Conservation (phyloP, 305 asterid genomes). For the Fraxinus platypoda region DNA sequence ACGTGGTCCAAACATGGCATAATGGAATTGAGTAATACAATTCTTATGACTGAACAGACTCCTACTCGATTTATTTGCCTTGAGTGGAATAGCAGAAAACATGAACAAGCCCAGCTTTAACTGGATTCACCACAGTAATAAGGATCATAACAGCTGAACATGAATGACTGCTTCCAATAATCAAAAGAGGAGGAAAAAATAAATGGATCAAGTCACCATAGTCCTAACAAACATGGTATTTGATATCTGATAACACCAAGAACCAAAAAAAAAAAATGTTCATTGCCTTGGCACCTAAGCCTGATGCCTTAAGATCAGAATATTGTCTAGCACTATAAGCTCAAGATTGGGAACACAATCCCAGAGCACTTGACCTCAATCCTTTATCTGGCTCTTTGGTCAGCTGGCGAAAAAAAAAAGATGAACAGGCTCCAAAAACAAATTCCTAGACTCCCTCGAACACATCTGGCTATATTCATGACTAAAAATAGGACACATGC, state of each 20-base stretch:
- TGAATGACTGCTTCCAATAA: not conserved
- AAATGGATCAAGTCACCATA: not conserved
- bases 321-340: not conserved
- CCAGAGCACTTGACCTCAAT: not conserved
- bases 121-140: not conserved
- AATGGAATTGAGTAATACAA: not conserved
- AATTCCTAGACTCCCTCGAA: not conserved
- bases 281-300: not conserved
- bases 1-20: not conserved
- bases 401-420: not conserved
- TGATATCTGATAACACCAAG: not conserved
- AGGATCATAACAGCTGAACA: not conserved
- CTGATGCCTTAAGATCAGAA: not conserved
- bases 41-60: not conserved
- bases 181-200: not conserved
- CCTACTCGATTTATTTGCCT: not conserved
- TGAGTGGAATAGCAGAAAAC: not conserved
- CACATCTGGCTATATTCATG: not conserved
- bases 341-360: not conserved
- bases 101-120: not conserved
- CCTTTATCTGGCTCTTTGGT: not conserved
- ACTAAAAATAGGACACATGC: not conserved
- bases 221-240: not conserved
- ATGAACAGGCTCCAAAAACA: not conserved
- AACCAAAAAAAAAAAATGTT: not conserved